Conservation (phyloP, 257 asterid genomes). For the Rehmannia glutinosa region DNA sequence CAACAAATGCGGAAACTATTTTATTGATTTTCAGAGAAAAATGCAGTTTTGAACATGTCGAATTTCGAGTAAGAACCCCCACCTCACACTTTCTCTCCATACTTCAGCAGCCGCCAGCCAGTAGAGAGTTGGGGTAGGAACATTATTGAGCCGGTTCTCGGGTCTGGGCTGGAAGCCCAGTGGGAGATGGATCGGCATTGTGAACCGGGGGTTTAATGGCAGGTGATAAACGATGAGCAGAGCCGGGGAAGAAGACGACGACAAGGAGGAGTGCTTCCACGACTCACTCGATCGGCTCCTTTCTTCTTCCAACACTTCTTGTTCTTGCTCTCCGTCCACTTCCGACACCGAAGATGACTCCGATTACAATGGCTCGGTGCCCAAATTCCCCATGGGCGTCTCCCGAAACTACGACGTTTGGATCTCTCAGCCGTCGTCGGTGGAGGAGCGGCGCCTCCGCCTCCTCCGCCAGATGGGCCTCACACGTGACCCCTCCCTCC, state of each 20-base stretch:
- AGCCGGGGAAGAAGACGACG: slow-evolving; percentile 55
- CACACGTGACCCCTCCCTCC: slow-evolving; percentile 64
- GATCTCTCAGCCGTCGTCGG: slow-evolving; percentile 85
- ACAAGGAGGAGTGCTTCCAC: slow-evolving; percentile 56
- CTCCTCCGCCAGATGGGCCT: slow-evolving; percentile 85
- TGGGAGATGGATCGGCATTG: slow-evolving; percentile 36
- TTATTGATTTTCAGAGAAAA: too few species aligned
- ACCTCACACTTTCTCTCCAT: too few species aligned
- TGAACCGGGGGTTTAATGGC: slow-evolving; percentile 42
- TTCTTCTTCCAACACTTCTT: slow-evolving; percentile 74
- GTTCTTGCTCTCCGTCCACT: slow-evolving; percentile 58
- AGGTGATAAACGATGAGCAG: slow-evolving; percentile 54
- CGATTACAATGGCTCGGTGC: slow-evolving; percentile 29
- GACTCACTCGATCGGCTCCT: slow-evolving; percentile 77
- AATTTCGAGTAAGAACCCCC: too few species aligned
- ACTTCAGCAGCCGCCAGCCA: background rate
- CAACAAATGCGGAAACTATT: too few species aligned
- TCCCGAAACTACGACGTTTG: slow-evolving; percentile 72
- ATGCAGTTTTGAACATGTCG: too few species aligned
- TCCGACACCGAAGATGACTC: slow-evolving; percentile 55
- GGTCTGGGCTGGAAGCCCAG: slow-evolving; percentile 30
- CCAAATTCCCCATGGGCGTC: slow-evolving; percentile 52
- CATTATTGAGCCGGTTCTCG: background rate
- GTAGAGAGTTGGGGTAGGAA: slow-evolving; percentile 19
- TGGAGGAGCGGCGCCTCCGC: slow-evolving; percentile 78